phyloP scores from a whole-genome alignment of 805 yeast species.

The Tetrapisispora phaffii region DNA sequence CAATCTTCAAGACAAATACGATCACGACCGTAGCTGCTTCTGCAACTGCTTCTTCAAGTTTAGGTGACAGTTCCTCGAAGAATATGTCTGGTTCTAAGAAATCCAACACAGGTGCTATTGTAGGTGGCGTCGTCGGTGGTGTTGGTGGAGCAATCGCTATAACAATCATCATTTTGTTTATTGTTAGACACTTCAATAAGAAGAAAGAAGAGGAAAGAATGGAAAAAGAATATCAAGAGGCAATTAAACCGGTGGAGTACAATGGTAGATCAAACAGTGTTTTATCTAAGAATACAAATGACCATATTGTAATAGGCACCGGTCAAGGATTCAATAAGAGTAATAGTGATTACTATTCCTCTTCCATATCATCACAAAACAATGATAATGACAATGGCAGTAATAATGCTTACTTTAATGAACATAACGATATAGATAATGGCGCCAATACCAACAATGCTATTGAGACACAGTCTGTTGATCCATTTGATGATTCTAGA shows the following conservation, averaged over 20 bases:
- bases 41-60: conserved; percentile 9
- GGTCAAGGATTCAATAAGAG: conserved; percentile 13
- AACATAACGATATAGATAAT: not conserved
- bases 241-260: conserved; percentile 38
- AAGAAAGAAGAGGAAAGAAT: conserved; percentile 38
- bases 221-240: conserved; percentile 50
- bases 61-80: conserved; percentile 5
- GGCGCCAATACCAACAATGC: conserved; percentile 4
- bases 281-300: conserved; percentile 1
- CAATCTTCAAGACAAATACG: conserved; percentile 21
- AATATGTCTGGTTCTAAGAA: conserved; percentile 4
- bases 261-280: conserved; percentile 7
- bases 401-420: not conserved
- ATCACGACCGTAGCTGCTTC: conserved; percentile 15
- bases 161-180: conserved; percentile 32
- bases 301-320: not conserved
- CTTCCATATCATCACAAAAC: conserved; percentile 16
- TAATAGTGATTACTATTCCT: conserved; percentile 18
- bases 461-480: conserved; percentile 14
- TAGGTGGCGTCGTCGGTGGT: conserved; percentile 55
- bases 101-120: conserved; percentile 44
- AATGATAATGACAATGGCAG: conserved; percentile 5
- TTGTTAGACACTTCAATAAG: conserved; percentile 31
- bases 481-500: conserved; percentile 72
- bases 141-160: conserved; percentile 37